Evolutionary conservation across 495 filamentous ascomycete species (phyloP).

Genomic region (Xylaria grammica): DNA sequence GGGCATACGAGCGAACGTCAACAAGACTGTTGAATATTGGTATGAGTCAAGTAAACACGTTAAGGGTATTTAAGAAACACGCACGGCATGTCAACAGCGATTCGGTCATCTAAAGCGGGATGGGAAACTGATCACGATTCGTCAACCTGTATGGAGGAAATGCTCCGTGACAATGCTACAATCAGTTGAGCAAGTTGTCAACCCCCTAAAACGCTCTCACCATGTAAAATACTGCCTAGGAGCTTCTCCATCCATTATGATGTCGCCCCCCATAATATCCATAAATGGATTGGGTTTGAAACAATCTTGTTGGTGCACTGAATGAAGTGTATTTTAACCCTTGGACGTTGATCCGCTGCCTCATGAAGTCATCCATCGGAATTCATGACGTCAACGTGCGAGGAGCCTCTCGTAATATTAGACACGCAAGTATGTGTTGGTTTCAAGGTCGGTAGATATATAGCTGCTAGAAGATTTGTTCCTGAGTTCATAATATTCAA

Average conservation of each 20-base stretch:
- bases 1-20: background rate
- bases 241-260: background rate
- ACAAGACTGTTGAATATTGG: background rate
- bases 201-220: background rate
- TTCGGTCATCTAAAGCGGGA: no score
- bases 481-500: background rate
- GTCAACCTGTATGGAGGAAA: background rate
- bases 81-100: no score
- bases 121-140: background rate
- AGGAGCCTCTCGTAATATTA: background rate
- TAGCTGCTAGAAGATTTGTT: background rate
- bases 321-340: background rate
- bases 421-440: background rate
- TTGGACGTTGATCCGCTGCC: background rate
- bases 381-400: conserved; percentile 34
- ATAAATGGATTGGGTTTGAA: no score
- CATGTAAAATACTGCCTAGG: background rate
- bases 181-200: no score
- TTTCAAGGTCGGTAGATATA: background rate
- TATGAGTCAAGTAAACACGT: no score
- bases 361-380: conserved; percentile 33
- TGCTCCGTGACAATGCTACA: background rate
- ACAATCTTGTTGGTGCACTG: background rate
- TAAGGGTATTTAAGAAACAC: no score
- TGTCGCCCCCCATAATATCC: conserved; percentile 22